These are phyloP conservation scores for Salix purpurea DNA, from an alignment of 345 rosid genomes.

Conservation along the genomic window DNA sequence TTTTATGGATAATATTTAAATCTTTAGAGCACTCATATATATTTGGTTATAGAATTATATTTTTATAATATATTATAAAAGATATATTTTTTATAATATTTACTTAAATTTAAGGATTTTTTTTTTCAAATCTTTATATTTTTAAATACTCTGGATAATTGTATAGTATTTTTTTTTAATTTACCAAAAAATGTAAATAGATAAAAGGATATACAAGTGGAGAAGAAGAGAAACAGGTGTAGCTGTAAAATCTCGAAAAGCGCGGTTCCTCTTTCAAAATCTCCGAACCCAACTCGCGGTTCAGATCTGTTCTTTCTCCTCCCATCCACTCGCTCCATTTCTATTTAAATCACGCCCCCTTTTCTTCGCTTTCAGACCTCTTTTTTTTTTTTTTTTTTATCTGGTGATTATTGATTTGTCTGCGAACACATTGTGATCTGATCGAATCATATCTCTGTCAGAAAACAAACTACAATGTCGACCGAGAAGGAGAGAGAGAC, in stretches of 20 bases:
- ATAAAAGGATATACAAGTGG: no score
- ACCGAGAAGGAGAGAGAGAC: constrained; percentile 78
- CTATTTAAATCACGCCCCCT: constrained; percentile 7
- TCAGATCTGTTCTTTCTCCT: constrained; percentile 55
- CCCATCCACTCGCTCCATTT: constrained; percentile 24
- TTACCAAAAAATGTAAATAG: no score
- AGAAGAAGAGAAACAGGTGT: not conserved
- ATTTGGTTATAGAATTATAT: no score
- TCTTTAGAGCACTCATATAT: no score
- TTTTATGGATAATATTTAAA: no score
- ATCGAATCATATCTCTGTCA: not conserved
- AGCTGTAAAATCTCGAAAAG: not conserved
- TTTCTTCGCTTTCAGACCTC: constrained; percentile 1
- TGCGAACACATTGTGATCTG: not conserved
- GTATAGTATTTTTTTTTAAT: no score
- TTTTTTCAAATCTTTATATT: no score
- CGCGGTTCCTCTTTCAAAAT: constrained; percentile 19
- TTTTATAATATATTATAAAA: no score
- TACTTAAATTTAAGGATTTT: no score
- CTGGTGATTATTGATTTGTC: not conserved
- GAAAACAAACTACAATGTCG: constrained; percentile 33
- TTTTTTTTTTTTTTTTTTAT: not conserved
- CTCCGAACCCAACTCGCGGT: constrained; percentile 30
- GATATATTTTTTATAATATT: no score
- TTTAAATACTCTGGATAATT: no score